Percentiles rank a stretch among this genome's conserved stretches.
phyloP scores from a whole-genome alignment of 805 yeast species.

The Pichia nanzhaoensis region DNA sequence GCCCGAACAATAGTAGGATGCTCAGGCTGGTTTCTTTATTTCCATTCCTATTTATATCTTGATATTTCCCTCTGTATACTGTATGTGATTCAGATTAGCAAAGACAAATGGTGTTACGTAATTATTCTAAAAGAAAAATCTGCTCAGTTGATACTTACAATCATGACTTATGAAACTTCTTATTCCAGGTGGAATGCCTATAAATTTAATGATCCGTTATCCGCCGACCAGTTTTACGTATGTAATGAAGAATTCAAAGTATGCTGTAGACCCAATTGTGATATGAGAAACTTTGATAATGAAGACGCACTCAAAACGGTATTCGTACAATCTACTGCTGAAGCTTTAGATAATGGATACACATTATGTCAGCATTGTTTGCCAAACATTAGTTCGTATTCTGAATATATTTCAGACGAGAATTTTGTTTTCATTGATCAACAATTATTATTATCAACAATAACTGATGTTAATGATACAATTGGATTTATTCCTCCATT shows the following conservation, averaged over 20 bases:
- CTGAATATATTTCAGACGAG: constrained; percentile 15
- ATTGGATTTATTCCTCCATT: constrained; percentile 55
- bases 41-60: too few relatives aligned
- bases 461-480: constrained; percentile 45
- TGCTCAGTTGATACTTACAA: too few relatives aligned
- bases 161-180: too few relatives aligned
- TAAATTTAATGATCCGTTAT: constrained; percentile 60
- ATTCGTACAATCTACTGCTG: constrained; percentile 36
- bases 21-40: too few relatives aligned
- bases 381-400: constrained; percentile 32
- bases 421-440: constrained; percentile 40
- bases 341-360: constrained; percentile 42
- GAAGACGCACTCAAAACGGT: constrained; percentile 39
- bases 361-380: constrained; percentile 49
- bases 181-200: constrained; percentile 50
- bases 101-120: too few relatives aligned
- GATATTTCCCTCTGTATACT: too few relatives aligned
- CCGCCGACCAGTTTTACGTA: constrained; percentile 51
- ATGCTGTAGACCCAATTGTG: constrained; percentile 71
- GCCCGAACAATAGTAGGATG: too few relatives aligned
- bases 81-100: too few relatives aligned
- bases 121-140: too few relatives aligned
- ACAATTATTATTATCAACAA: constrained; percentile 40
- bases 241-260: constrained; percentile 36
- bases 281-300: constrained; percentile 32